Conservation (phyloP, 139 green algal species). For the Diplosphaera chodatii region DNA sequence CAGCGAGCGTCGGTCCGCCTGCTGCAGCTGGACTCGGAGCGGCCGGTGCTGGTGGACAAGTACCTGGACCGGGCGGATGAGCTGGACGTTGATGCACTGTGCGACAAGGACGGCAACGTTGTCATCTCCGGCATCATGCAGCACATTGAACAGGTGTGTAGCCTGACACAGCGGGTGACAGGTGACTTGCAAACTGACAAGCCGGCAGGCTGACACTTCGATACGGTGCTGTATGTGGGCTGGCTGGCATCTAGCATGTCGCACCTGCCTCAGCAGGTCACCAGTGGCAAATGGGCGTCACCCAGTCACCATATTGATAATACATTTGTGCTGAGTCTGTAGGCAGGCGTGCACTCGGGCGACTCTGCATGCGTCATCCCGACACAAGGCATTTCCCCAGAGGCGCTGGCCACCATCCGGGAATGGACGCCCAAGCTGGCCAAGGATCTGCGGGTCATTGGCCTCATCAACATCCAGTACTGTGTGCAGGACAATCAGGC, state of each 20-base stretch:
- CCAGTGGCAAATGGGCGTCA: no score
- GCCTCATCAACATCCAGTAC: slow-evolving; percentile 99
- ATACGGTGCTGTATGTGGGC: no score
- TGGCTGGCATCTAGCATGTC: no score
- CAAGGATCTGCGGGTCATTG: slow-evolving; percentile 84
- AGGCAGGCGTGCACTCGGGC: slow-evolving; percentile 92
- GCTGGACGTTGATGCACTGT: slow-evolving; percentile 95
- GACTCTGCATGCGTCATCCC: slow-evolving; percentile 95
- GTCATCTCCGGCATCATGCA: slow-evolving; percentile 99
- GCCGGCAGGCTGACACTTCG: no score
- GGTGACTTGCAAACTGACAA: background rate
- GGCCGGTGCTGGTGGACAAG: slow-evolving; percentile 97
- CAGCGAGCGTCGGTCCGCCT: no score
- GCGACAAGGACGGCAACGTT: slow-evolving; percentile 84
- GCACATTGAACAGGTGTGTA: slow-evolving; percentile 95
- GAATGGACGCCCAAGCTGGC: slow-evolving; percentile 87
- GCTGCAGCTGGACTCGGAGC: slow-evolving; percentile 84
- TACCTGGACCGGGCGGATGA: slow-evolving; percentile 88
- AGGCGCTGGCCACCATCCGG: slow-evolving; percentile 70
- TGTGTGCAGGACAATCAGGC: slow-evolving; percentile 69
- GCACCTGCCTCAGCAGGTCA: no score
- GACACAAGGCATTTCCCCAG: slow-evolving; percentile 79
- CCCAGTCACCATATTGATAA: no score
- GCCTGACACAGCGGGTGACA: no score
- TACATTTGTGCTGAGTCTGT: background rate